These are phyloP conservation scores for Verticillium isaacii DNA, from an alignment of 2,329 filamentous ascomycete species.

Conservation along the genomic window DNA sequence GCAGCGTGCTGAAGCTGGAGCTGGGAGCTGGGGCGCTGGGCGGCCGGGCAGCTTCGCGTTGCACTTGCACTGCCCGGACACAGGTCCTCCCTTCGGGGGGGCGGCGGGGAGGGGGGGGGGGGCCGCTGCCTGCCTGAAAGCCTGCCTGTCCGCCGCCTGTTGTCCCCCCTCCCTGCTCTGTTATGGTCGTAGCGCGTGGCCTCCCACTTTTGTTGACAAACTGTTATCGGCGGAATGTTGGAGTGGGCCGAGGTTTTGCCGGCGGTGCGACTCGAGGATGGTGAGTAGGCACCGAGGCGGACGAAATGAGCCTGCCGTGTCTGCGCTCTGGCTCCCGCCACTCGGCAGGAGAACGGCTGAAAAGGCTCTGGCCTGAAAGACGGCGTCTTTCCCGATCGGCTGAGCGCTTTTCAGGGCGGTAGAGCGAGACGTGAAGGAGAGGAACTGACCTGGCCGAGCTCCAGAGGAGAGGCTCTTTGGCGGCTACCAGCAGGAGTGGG, in stretches of 20 bases:
- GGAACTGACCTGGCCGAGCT: conserved; percentile 11
- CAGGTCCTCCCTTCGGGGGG: no score
- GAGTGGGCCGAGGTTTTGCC: conserved; percentile 9
- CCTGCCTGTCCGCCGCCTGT: background rate
- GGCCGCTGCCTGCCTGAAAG: background rate
- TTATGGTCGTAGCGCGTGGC: conserved; percentile 12
- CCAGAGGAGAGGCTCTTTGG: conserved; percentile 8
- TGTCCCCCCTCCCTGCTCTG: conserved; percentile 1
- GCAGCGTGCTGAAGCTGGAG: background rate
- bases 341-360: background rate
- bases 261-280: background rate
- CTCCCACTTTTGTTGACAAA: conserved; percentile 6
- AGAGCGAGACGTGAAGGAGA: background rate
- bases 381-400: background rate
- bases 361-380: background rate
- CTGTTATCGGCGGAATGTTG: conserved; percentile 11
- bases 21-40: background rate
- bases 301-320: conserved; percentile 3
- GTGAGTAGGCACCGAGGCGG: background rate
- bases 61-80: background rate
- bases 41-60: background rate
- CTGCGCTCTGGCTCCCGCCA: background rate
- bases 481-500: conserved; percentile 9
- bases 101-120: background rate
- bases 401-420: background rate